Base-by-base conservation (phyloP, 139 green algal genomes). In the Eudorina sp. region DNA sequence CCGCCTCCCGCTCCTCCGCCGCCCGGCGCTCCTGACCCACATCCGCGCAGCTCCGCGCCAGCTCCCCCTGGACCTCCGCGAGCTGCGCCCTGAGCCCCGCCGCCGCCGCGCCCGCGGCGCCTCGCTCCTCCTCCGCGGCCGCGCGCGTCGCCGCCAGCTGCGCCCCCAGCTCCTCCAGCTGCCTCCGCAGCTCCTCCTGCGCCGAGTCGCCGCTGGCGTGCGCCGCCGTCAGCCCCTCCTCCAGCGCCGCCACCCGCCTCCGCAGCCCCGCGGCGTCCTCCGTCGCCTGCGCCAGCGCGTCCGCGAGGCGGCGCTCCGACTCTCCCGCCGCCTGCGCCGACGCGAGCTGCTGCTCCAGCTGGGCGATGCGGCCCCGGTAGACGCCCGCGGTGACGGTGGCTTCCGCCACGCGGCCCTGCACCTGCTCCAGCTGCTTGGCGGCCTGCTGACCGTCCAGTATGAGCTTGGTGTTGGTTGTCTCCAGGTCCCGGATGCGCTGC, bases 401-500 rank as follows among this genome's bases (percentile, higher is more conserved):
- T 40, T 58, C 55, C 36, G 55, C 58, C 25, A 29, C 53, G 55
- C 64, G 23, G 0, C 9, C 40, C 27, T 85, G 55, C 25, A 9
- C 38, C 53, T 41, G 11, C 36, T 53, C 9, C 36, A 43, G 40
- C 14, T 69, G 27, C 1, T 16, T 41, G 21, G 3, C 16, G 18
- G n/a, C 40, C 79, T 76, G 60, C 41, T 62, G 60, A 5, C 60
- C 31, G 18, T 76, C 60, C 60, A 86, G 41, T 40, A 40, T 76
- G 25, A 46, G 29, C 60, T 62, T 29, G 41, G 79, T 86, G 79
- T 86, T 45, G 34, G 21, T 34, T 0, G 29, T 41, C 62, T 86
- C 79, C 60, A 86, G 79, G 40, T 86, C 53, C 27, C 60, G 58
- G 36, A 76, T 46, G 53, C 79, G 79, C 41, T 76, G 41, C 36